These are phyloP conservation scores for Pleochaeta shiraiana DNA, from an alignment of 2,329 filamentous ascomycete species.

Conservation along the genomic window DNA sequence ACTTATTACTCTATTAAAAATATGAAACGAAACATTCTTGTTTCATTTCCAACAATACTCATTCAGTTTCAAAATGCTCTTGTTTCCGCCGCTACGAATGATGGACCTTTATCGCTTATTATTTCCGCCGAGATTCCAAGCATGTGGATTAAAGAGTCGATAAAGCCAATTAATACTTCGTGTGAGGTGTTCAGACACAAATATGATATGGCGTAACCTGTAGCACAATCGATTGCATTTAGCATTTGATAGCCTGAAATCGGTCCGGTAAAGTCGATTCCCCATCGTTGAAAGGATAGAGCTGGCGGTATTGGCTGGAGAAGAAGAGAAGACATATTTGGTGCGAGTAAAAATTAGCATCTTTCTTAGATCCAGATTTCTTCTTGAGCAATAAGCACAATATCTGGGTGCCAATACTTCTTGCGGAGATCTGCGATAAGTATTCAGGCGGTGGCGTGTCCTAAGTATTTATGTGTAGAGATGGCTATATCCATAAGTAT, in stretches of 20 bases:
- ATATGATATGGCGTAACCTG: background rate
- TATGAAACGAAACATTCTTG: too few species aligned
- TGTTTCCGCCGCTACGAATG: background rate
- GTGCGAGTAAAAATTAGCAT: background rate
- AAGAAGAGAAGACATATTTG: background rate
- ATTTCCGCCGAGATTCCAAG: background rate
- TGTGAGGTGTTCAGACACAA: background rate
- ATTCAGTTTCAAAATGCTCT: background rate
- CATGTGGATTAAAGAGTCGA: background rate
- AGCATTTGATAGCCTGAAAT: background rate
- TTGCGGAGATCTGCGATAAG: background rate
- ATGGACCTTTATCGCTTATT: background rate
- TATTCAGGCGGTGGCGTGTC: background rate
- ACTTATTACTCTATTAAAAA: too few species aligned
- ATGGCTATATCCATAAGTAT: background rate
- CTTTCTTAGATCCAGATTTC: background rate
- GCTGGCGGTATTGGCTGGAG: slow-evolving; percentile 1
- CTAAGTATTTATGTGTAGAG: background rate
- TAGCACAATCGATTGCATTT: background rate
- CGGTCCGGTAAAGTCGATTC: slow-evolving; percentile 3
- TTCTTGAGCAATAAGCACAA: background rate
- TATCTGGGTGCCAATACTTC: slow-evolving; percentile 1
- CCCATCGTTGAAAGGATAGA: background rate
- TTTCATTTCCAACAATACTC: too few species aligned
- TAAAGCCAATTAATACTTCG: background rate